A percentile compares a stretch with the other conserved stretches of the same genome.
Conservation (phyloP, 1,284 basidiomycete genomes). For the Apiotrichum sp. region DNA sequence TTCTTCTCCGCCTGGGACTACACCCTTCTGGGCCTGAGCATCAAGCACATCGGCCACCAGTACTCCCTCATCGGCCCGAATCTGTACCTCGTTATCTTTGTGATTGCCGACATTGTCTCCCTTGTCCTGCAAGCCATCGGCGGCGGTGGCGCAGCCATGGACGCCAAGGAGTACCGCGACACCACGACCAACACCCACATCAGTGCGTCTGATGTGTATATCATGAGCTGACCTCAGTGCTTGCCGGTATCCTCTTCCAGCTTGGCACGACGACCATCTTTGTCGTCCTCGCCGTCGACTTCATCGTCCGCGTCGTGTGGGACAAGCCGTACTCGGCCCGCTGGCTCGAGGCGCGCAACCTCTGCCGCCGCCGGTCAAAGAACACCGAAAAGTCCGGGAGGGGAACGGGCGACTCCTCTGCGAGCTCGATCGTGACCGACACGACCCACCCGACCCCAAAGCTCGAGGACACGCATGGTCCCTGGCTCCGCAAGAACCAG, state of each 20-base stretch:
- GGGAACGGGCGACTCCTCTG: not conserved
- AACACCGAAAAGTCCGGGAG: not conserved
- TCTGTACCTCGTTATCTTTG: conserved; percentile 42
- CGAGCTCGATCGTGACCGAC: no score
- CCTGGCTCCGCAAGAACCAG: conserved; percentile 2
- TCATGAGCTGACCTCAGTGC: conserved; percentile 19
- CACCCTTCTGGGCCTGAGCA: conserved; percentile 40
- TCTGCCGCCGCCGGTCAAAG: not conserved
- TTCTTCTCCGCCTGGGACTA: conserved; percentile 43
- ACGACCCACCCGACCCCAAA: not conserved
- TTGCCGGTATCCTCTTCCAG: conserved; percentile 46
- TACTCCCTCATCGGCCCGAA: conserved; percentile 39
- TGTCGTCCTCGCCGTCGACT: conserved; percentile 30
- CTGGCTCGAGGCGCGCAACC: not conserved
- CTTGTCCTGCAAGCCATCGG: conserved; percentile 47
- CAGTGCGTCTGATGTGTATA: conserved; percentile 10
- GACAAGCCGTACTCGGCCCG: conserved; percentile 19
- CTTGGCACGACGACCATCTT: conserved; percentile 39
- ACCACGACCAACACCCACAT: conserved; percentile 20
- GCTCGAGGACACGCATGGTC: not conserved
- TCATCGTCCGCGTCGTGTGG: conserved; percentile 24
- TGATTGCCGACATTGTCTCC: conserved; percentile 43
- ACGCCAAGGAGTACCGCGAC: conserved; percentile 17
- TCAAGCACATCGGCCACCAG: conserved; percentile 35
- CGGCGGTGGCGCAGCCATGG: conserved; percentile 39